Base-by-base conservation (phyloP, 202 grass and related monocot species). In the Schoenoplectus tabernaemontani region DNA sequence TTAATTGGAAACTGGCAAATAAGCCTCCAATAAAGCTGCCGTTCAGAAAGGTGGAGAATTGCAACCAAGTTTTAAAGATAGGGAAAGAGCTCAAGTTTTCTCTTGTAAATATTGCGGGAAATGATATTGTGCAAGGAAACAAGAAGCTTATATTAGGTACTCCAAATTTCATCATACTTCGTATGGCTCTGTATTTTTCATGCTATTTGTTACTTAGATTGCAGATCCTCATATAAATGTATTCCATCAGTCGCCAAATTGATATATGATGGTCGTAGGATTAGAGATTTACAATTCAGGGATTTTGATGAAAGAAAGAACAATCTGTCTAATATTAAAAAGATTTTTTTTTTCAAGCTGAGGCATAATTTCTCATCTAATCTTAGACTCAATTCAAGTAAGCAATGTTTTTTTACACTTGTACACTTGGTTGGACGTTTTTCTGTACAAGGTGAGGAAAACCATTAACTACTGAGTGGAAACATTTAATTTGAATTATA, bases 81-180 rank as follows among this genome's bases (percentile, higher is more conserved):
- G 95, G 91, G 43, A 98, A 94, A 81, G 88, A 92, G 85, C 79
- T 98, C 71, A 94, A 94, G 39, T 98, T 98, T 92, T 98, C 95
- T 37, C 84, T 94, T 80, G 95, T 98, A 72, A 94, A 98, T 89
- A 87, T 98, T 84, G 89, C 95, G 74, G 95, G 95, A 57, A 90
- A 90, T 85, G 95, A 98, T 87, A 92, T 98, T 63, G 89, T 92
- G 61, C 95, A 98, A 86, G 95, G 91, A 82, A 98, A 90, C 83
- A 98, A 98, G 57, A 98, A 98, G 87, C 78, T 98, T 57, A 92
- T 98, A 82, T 84, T 98, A 87, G 95, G 91, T 92, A 86, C 56
- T 78, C 84, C 34, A 20, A 78, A 64, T 47, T 84, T 63, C 42
- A 59, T 36, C 56, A 44, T 17, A 11, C 51, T 38, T 46, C 30